Evolutionary conservation across 257 asterid genomes (phyloP).

Genomic region (Cordia subcordata): DNA sequence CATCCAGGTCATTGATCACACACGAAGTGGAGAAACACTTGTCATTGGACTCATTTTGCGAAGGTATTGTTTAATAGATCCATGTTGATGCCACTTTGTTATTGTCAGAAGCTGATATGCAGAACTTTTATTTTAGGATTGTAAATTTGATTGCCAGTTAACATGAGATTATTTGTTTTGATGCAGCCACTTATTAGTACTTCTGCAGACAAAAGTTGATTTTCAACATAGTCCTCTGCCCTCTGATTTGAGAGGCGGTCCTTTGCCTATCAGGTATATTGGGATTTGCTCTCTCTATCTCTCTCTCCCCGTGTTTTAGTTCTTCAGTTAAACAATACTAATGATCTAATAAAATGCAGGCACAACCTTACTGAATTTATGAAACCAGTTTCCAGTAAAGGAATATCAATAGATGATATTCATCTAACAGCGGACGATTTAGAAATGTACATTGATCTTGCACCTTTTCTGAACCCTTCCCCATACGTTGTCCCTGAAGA

Average conservation of each 20-base stretch:
- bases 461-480: conserved; percentile 84
- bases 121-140: neutral
- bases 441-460: conserved; percentile 97
- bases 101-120: neutral
- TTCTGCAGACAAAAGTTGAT: conserved; percentile 90
- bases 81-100: conserved; percentile 7
- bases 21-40: conserved; percentile 86
- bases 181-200: conserved; percentile 93
- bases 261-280: conserved; percentile 73
- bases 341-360: conserved; percentile 43
- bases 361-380: conserved; percentile 89
- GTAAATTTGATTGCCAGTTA: conserved; percentile 3
- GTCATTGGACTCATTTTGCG: conserved; percentile 89
- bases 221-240: conserved; percentile 94
- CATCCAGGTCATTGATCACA: conserved; percentile 81
- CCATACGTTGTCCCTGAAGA: conserved; percentile 96
- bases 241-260: conserved; percentile 61
- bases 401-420: conserved; percentile 71
- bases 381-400: conserved; percentile 93
- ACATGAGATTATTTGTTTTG: conserved; percentile 9
- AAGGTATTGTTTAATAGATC: conserved; percentile 46
- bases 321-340: neutral
- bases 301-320: neutral
- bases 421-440: conserved; percentile 77
- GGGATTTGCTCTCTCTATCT: neutral